These are phyloP conservation scores for Fusarium sacchari DNA, from an alignment of 2,329 filamentous ascomycete genomes.

Conservation along the genomic window DNA sequence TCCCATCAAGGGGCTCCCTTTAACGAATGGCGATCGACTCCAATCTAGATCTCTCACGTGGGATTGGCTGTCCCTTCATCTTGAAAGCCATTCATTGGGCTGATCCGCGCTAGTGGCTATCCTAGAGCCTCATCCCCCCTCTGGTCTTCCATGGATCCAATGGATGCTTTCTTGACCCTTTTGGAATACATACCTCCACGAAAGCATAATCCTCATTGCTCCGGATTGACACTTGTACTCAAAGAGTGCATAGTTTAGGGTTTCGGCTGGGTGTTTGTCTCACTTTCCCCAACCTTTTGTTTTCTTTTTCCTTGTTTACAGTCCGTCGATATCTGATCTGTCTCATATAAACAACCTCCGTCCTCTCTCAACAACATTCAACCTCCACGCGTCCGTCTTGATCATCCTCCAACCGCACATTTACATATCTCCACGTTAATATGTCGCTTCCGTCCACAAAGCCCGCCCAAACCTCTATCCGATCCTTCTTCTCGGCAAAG, in stretches of 20 bases:
- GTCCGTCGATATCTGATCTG: not conserved
- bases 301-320: not conserved
- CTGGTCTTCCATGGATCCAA: not conserved
- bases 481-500: conserved; percentile 68
- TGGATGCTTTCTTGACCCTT: conserved; percentile 7
- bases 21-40: conserved; percentile 20
- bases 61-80: conserved; percentile 18
- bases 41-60: conserved; percentile 29
- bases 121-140: conserved; percentile 19
- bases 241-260: not conserved
- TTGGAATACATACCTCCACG: conserved; percentile 20
- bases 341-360: not conserved
- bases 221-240: not conserved
- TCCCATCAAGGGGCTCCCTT: not conserved
- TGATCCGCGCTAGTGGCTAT: conserved; percentile 14
- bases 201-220: conserved; percentile 19
- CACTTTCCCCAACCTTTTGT: not conserved
- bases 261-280: conserved; percentile 9
- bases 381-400: not conserved
- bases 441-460: conserved; percentile 56
- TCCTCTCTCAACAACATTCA: not conserved
- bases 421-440: not conserved
- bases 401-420: not conserved
- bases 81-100: conserved; percentile 16
- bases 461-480: conserved; percentile 65